Evolutionary conservation across 75 land plant genomes (phyloP).

Genomic region (Isoetes taiwanensis): DNA sequence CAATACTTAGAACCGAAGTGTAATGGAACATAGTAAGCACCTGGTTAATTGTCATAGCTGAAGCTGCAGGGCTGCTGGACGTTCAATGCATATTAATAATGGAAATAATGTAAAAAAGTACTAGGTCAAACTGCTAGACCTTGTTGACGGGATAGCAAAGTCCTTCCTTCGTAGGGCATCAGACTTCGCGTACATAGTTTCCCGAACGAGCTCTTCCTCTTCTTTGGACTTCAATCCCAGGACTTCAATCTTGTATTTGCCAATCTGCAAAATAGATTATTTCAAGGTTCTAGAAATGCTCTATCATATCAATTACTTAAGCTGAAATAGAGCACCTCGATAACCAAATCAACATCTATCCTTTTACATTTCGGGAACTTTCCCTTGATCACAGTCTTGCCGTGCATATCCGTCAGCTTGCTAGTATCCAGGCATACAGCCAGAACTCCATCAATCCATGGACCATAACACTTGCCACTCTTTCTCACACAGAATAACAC

Average conservation of each 20-base stretch:
- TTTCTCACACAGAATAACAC: conserved; percentile 19
- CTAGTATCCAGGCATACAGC: conserved; percentile 10
- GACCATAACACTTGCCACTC: conserved; percentile 16
- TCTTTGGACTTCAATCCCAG: conserved; percentile 13
- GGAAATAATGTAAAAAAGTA: conserved; percentile 7
- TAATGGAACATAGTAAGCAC: too few species aligned
- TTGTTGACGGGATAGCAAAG: not conserved
- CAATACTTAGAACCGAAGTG: too few species aligned
- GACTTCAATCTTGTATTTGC: conserved; percentile 22
- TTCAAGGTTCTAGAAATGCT: not conserved
- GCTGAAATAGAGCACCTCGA: not conserved
- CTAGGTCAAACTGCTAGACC: not conserved
- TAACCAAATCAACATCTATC: not conserved
- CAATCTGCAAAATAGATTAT: conserved; percentile 12
- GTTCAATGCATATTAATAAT: conserved; percentile 8
- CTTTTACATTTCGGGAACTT: not conserved
- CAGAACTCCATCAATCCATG: conserved; percentile 28
- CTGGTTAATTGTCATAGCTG: not conserved
- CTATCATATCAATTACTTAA: not conserved
- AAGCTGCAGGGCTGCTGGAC: not conserved
- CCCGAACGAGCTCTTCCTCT: conserved; percentile 13
- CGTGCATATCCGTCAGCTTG: conserved; percentile 15
- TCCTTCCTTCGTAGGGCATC: not conserved
- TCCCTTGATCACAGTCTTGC: conserved; percentile 12
- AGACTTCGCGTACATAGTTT: not conserved